A percentile compares a stretch with the other conserved stretches of the same genome.
These are phyloP conservation scores for Sicyos baderoa DNA, from an alignment of 306 rosid species.

Conservation along the genomic window DNA sequence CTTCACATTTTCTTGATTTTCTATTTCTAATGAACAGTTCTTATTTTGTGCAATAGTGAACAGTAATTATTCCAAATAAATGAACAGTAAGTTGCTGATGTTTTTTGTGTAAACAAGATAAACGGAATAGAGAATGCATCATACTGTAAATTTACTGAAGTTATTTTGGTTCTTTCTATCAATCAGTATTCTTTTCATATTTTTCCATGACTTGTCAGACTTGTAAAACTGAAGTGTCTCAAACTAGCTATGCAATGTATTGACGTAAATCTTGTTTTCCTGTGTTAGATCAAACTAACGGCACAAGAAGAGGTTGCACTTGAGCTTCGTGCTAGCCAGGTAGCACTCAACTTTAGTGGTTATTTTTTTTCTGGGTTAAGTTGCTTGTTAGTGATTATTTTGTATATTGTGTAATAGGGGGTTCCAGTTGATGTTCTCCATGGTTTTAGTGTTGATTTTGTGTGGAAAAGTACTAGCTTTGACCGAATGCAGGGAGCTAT, in stretches of 20 bases:
- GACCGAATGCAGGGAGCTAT: constrained; percentile 99
- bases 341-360: constrained; percentile 22
- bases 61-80: too few relatives aligned
- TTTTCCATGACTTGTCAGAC: background rate
- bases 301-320: constrained; percentile 98
- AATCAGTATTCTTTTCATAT: background rate
- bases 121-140: background rate
- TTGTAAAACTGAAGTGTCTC: background rate
- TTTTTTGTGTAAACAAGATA: background rate
- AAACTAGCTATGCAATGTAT: too few relatives aligned
- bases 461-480: constrained; percentile 99
- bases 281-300: constrained; percentile 80
- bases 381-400: constrained; percentile 23
- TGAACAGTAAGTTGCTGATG: background rate
- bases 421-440: constrained; percentile 94
- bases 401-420: constrained; percentile 54
- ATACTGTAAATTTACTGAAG: background rate
- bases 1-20: constrained; percentile 5
- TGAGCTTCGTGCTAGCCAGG: constrained; percentile 98
- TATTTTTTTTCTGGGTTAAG: constrained; percentile 10
- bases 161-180: background rate
- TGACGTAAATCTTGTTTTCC: background rate
- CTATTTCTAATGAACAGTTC: background rate
- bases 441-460: constrained; percentile 97
- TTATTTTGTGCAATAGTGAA: background rate